Evolutionary conservation across 768 basidiomycete species (phyloP), one percentile per base, ranked within the genome.

Genomic region (Hericium coralloides): DNA sequence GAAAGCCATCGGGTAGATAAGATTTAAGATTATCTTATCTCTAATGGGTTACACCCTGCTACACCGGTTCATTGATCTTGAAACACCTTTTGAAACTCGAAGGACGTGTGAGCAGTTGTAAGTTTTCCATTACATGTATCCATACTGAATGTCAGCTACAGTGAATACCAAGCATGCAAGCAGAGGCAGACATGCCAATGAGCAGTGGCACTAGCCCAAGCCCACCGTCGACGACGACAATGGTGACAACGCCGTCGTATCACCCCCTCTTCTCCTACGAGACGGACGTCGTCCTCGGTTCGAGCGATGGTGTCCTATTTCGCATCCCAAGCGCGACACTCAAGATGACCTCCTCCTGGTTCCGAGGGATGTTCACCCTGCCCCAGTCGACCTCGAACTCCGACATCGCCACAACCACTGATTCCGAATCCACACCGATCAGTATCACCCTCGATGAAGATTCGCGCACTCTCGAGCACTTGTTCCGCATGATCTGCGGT

Each of bases 281-380:
- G 26, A 80, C 76, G 17, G 83, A 87, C 55, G 72, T 82, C 20
- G 69, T 84, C 8, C 69, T 87, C 6, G 74, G 76, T 17, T 75
- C 80, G 17, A 79, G 77, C 55, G 71, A 78, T 55, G 76, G 77
- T 25, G 68, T 72, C 6, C 69, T 76, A 62, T 86, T 86, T 65
- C 76, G 78, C 25, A 74, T 85, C 15, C 84, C 85, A 57, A 77
- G 80, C 0, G 78, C 74, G 68, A 80, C 79, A 1, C 72, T 87
- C 43, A 84, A 80, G 63, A 80, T 77, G 17, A 83, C 84, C 0
- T 85, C 83, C 4, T 79, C 80, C 20, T 85, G 83, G 78, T 85
- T 84, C 65, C 75, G 79, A 12, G 67, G 79, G 6, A 82, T 85
- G 70, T 81, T 83, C 65, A 74, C 76, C 20, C 71, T 87, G 0